These are phyloP conservation scores for Eucalyptus regnans DNA, from an alignment of 345 rosid genomes.

Conservation along the genomic window DNA sequence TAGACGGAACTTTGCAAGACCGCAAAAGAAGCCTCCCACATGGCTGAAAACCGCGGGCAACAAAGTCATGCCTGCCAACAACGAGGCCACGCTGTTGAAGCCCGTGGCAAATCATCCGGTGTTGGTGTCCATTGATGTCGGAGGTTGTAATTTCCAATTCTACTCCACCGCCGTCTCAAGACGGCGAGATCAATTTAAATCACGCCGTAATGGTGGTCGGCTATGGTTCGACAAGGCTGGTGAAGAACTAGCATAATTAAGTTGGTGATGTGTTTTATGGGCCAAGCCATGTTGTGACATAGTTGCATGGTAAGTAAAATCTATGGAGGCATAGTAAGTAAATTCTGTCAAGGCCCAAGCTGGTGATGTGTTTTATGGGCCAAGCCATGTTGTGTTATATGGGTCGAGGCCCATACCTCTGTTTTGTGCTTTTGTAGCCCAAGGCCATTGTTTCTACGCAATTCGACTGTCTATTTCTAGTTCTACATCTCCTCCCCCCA, in stretches of 20 bases:
- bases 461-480: background rate
- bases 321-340: too few species aligned
- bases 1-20: conserved; percentile 2
- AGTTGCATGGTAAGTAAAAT: too few species aligned
- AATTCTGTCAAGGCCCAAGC: rapidly evolving
- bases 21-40: background rate
- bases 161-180: background rate
- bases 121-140: conserved; percentile 3
- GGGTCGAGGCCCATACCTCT: too few species aligned
- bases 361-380: too few species aligned
- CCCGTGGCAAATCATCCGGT: conserved; percentile 1
- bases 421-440: too few species aligned
- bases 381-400: rapidly evolving
- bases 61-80: conserved; percentile 1
- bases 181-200: background rate
- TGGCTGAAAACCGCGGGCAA: background rate
- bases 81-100: conserved; percentile 2
- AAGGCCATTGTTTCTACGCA: too few species aligned
- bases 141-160: background rate
- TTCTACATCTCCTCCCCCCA: rapidly evolving
- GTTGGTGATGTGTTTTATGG: too few species aligned
- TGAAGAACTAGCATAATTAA: too few species aligned
- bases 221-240: too few species aligned
- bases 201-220: background rate
- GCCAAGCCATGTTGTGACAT: too few species aligned